Conservation (phyloP, 176 grass and related monocot species). For the Aegilops sharonensis region DNA sequence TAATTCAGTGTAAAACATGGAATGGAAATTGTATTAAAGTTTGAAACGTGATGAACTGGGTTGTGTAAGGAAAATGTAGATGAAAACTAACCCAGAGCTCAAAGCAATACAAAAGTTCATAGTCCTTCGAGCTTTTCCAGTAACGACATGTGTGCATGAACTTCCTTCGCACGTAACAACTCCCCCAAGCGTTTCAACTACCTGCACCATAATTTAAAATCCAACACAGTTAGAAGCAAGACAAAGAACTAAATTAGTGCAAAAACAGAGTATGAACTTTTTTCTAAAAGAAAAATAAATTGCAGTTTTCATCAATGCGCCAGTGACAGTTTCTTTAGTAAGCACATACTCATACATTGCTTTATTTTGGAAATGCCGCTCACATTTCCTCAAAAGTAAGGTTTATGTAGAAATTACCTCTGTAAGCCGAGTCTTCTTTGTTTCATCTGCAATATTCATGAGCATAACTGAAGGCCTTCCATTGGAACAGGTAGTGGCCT, state of each 20-base stretch:
- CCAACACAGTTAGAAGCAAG: neutral
- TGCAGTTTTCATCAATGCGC: neutral
- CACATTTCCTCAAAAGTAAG: neutral
- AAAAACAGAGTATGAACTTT: neutral
- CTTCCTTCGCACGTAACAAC: constrained; percentile 63
- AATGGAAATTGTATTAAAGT: neutral
- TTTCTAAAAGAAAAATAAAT: neutral
- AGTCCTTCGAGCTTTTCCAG: constrained; percentile 77
- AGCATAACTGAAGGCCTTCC: constrained; percentile 66
- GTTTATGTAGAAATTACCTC: constrained; percentile 45
- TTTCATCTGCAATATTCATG: constrained; percentile 87
- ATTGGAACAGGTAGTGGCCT: neutral
- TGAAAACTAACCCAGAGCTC: constrained; percentile 67
- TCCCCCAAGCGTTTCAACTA: constrained; percentile 66
- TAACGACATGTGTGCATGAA: constrained; percentile 73
- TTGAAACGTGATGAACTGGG: constrained; percentile 13
- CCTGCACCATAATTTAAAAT: constrained; percentile 35
- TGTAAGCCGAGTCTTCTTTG: constrained; percentile 67
- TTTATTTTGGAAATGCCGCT: neutral
- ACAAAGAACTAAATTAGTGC: constrained; percentile 1
- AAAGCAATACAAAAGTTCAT: constrained; percentile 86
- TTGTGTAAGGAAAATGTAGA: constrained; percentile 11
- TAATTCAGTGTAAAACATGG: constrained; percentile 12
- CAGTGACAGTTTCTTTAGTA: neutral
- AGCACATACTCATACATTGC: neutral